These are phyloP conservation scores for Kwoniella mangroviensis DNA, from an alignment of 768 basidiomycete species.

Conservation along the genomic window DNA sequence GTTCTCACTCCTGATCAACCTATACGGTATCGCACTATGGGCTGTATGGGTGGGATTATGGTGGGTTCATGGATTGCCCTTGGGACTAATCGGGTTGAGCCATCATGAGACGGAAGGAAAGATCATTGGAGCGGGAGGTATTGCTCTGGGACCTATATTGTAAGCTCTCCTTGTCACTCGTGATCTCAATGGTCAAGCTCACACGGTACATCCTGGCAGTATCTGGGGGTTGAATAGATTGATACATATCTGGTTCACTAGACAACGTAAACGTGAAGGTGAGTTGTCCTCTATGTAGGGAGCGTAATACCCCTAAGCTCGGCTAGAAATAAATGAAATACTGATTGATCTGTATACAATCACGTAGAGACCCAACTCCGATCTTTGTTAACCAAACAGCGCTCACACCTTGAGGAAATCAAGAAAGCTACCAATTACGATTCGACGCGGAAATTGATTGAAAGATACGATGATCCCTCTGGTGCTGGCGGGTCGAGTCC, in stretches of 20 bases:
- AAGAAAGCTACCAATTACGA: slow-evolving; percentile 98
- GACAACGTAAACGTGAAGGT: slow-evolving; percentile 52
- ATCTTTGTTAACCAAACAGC: slow-evolving; percentile 73
- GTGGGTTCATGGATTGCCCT: slow-evolving; percentile 51
- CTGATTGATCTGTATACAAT: neutral
- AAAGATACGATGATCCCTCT: slow-evolving; percentile 75
- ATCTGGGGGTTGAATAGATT: slow-evolving; percentile 44
- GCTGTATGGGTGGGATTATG: slow-evolving; percentile 54
- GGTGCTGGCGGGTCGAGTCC: neutral
- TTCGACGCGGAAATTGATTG: slow-evolving; percentile 83
- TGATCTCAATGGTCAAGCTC: too few species aligned
- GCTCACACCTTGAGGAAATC: slow-evolving; percentile 87
- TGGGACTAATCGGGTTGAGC: slow-evolving; percentile 47
- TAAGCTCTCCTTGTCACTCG: slow-evolving; percentile 26
- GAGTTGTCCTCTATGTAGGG: slow-evolving; percentile 3
- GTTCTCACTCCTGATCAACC: slow-evolving; percentile 44
- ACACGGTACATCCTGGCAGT: slow-evolving; percentile 7
- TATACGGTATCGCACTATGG: slow-evolving; percentile 53
- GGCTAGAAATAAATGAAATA: too few species aligned
- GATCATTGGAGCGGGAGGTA: slow-evolving; percentile 36
- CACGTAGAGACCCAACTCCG: slow-evolving; percentile 77
- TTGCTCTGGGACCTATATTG: slow-evolving; percentile 50
- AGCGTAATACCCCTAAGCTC: too few species aligned
- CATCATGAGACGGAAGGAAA: slow-evolving; percentile 34
- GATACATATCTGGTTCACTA: slow-evolving; percentile 44